Evolutionary conservation across 257 asterid species (phyloP), one percentile per base, ranked within the genome.

Genomic region (Primulina eburnea): DNA sequence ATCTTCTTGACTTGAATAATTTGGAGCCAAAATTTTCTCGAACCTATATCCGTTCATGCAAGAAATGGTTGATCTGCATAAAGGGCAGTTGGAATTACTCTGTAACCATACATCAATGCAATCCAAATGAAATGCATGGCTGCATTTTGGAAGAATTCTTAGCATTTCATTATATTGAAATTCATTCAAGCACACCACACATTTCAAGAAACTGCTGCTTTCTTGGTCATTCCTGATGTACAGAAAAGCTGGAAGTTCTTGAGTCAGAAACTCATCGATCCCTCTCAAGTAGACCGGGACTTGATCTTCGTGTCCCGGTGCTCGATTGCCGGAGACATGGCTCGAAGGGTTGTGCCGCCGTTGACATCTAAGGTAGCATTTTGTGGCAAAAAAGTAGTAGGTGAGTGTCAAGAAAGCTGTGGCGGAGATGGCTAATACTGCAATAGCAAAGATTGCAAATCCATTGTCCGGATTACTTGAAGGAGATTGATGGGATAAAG

Each of bases 91-190:
- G 7, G 82, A 65, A 69, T 77, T 82, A 70, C 33, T 77, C 52
- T 79, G 84, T 7, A 82, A 66, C 87, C 87, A 82, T 6, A 82
- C 60, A 29, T 82, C 87, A 35, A 82, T 79, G 65, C 87, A 82
- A 17, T 82, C 84, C 0, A 76, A 18, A 33, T 79, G 87, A 32
- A 82, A 82, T 7, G 82, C 79, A 62, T 82, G 84, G 26, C 68
- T 69, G 64, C 87, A 82, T 61, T 69, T 79, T 0, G 87, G 87
- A 11, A 82, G 79, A 69, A 79, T 62, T 43, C 77, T 76, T 2
- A 82, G 72, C 81, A 74, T 71, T 52, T 82, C 82, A 40, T 71
- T 72, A n/a, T 77, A 84, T 60, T 74, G 83, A 66, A 82, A 82
- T 69, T 79, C 84, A 28, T 65, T 75, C 71, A 82, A 77, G 52